Percentiles rank a stretch among this genome's conserved stretches.
These are phyloP conservation scores for Trichoderma gamsii DNA, from an alignment of 495 filamentous ascomycete species.

Conservation along the genomic window DNA sequence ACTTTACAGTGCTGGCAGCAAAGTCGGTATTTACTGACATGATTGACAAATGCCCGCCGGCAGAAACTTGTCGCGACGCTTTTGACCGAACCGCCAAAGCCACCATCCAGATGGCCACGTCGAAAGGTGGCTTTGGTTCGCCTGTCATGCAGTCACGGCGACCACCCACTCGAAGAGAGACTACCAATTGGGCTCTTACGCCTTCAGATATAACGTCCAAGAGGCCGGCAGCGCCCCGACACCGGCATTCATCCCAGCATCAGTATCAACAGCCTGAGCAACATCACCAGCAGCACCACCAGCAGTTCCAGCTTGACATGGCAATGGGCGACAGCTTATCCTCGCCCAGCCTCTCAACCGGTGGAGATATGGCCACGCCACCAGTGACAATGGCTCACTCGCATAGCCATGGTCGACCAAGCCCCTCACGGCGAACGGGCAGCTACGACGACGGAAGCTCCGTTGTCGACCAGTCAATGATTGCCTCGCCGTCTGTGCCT, in stretches of 20 bases:
- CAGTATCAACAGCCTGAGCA: conserved; percentile 4
- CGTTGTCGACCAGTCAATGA: conserved; percentile 47
- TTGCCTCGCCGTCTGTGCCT: conserved; percentile 19
- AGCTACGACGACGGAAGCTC: background rate
- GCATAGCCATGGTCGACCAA: conserved; percentile 24
- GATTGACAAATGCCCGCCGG: conserved; percentile 38
- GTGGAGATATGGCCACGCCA: conserved; percentile 23
- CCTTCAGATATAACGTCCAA: background rate
- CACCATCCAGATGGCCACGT: conserved; percentile 84
- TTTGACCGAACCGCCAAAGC: conserved; percentile 95
- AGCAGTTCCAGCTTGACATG: conserved; percentile 16
- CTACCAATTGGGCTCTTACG: background rate
- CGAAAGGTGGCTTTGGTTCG: conserved; percentile 71
- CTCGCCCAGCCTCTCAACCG: conserved; percentile 14
- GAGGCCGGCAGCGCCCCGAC: conserved; percentile 16
- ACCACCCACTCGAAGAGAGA: background rate
- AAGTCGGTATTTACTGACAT: conserved; percentile 52
- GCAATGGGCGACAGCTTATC: conserved; percentile 16
- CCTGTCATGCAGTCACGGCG: conserved; percentile 17
- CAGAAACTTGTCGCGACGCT: conserved; percentile 78
- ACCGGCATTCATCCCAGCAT: conserved; percentile 17
- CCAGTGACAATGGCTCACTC: conserved; percentile 21
- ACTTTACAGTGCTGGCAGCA: conserved; percentile 91
- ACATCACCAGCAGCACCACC: conserved; percentile 7
- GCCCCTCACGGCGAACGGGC: conserved; percentile 51